These are phyloP conservation scores for Gardenia jasminoides DNA, from an alignment of 257 asterid genomes.

Conservation along the genomic window DNA sequence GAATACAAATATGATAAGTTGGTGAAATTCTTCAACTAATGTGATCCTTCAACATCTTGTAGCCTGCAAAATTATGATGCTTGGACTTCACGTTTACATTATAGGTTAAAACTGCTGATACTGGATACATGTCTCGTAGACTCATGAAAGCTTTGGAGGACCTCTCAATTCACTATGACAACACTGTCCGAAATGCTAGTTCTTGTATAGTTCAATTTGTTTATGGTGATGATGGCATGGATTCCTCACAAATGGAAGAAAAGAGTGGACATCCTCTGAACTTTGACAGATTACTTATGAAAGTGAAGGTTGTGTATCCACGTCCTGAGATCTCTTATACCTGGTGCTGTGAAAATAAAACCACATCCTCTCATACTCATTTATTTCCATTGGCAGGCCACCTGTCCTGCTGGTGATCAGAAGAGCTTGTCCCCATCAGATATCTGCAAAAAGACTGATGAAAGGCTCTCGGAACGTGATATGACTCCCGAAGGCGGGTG, in stretches of 20 bases:
- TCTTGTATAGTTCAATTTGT: constrained; percentile 72
- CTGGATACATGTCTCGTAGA: constrained; percentile 98
- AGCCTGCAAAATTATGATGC: not conserved
- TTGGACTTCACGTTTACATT: constrained; percentile 17
- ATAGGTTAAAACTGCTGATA: constrained; percentile 98
- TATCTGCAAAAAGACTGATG: constrained; percentile 34
- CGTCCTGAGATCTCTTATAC: not conserved
- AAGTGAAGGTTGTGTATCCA: constrained; percentile 61
- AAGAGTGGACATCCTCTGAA: constrained; percentile 78
- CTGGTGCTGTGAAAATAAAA: constrained; percentile 2
- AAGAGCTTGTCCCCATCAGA: constrained; percentile 51
- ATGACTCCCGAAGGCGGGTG: constrained; percentile 46
- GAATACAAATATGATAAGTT: too few species aligned
- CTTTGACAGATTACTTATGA: constrained; percentile 85
- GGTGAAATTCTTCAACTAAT: not conserved
- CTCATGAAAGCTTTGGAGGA: constrained; percentile 95
- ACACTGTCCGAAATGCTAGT: constrained; percentile 91
- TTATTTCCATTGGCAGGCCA: constrained; percentile 61
- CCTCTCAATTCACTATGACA: constrained; percentile 71
- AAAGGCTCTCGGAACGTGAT: constrained; percentile 44
- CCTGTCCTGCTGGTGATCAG: constrained; percentile 74
- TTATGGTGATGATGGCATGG: constrained; percentile 98
- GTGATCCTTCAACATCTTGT: not conserved
- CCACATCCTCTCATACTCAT: not conserved
- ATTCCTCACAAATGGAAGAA: constrained; percentile 96